Evolutionary conservation across 2,329 filamentous ascomycete genomes (phyloP), one percentile per base, ranked within the genome.

Genomic region (Penicillium sp.): DNA sequence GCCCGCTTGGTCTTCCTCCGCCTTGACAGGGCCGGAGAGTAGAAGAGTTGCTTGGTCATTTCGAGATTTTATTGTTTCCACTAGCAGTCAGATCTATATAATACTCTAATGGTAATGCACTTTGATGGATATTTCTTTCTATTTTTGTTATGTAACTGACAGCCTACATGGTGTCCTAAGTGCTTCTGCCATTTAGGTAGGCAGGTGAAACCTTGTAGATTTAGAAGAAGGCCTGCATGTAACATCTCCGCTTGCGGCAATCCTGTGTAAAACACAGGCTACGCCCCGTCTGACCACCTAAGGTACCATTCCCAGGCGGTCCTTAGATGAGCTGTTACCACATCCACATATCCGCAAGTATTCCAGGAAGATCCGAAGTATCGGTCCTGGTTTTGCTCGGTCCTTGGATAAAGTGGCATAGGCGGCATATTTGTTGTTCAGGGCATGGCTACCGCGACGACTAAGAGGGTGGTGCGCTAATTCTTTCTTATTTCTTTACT

Each of bases 101-200:
- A 42, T 49, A 51, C 26, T 24, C 20, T 58, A 59, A 58, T 59
- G 51, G 46, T 59, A 59, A 59, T 59, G 50, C 32, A 54, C 44
- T n/a, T 32, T 37, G 20, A 11, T 37, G 20, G 35, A 23, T 24
- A 18, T 27, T 18, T 34, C 8, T 18, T 11, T 18, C 8, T 34
- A 34, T 9, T 32, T 1, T 34, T 3, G 11, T 18, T 4, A 8
- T 34, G 10, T 7, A 9, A 2, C 18, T 20, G 29, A 1, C 29
- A 31, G 29, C n/a, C 18, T 34, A 34, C 11, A 34, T 8, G 31
- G 14, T 18, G 11, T 18, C 4, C 11, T 4, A 20, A 20, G 18
- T 20, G 4, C 18, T 20, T 4, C 18, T 20, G 18, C 18, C 4
- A 20, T 4, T 4, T 20, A 20, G 18, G 4, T 20, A 3, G 18